Percentiles rank a stretch among this genome's conserved stretches.
Evolutionary conservation across 2,329 filamentous ascomycete species (phyloP).

Genomic region (Clarireedia paspali): DNA sequence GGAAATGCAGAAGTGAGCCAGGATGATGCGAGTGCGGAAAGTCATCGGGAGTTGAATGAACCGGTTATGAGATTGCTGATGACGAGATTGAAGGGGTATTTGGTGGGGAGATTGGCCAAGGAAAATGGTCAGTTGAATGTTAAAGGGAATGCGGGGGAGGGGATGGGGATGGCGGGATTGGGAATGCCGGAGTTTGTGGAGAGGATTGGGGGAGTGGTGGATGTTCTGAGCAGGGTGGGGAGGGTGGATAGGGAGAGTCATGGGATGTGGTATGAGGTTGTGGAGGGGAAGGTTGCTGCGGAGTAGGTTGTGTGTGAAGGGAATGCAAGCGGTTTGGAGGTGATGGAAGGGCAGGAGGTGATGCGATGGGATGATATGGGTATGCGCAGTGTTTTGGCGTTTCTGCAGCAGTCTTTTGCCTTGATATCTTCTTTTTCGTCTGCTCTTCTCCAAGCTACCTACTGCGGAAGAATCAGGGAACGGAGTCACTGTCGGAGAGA

Average conservation of each 20-base stretch:
- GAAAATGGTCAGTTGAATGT: conserved; percentile 58
- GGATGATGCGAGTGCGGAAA: not conserved
- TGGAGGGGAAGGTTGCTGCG: conserved; percentile 12
- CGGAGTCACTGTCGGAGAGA: no score
- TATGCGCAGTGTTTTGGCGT: no score
- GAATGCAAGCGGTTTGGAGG: not conserved
- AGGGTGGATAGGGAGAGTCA: conserved; percentile 62
- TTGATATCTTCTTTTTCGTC: no score
- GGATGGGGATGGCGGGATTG: conserved; percentile 55
- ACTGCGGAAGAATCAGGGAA: no score
- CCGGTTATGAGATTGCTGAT: conserved; percentile 59
- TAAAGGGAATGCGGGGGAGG: conserved; percentile 35
- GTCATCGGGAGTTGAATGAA: conserved; percentile 34
- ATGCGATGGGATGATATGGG: no score
- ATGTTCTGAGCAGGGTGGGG: conserved; percentile 57
- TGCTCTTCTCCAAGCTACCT: no score
- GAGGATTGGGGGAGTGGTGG: conserved; percentile 60
- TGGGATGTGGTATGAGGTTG: conserved; percentile 58
- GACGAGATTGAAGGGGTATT: conserved; percentile 57
- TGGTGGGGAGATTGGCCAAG: conserved; percentile 51
- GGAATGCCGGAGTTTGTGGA: conserved; percentile 69
- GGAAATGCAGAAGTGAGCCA: not conserved
- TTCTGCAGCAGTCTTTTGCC: no score
- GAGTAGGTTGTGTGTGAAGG: not conserved
- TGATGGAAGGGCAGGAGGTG: no score